Evolutionary conservation across 1,139 yeast species (phyloP), one percentile per base, ranked within the genome.

Genomic region (Meyerozyma athensensis): DNA sequence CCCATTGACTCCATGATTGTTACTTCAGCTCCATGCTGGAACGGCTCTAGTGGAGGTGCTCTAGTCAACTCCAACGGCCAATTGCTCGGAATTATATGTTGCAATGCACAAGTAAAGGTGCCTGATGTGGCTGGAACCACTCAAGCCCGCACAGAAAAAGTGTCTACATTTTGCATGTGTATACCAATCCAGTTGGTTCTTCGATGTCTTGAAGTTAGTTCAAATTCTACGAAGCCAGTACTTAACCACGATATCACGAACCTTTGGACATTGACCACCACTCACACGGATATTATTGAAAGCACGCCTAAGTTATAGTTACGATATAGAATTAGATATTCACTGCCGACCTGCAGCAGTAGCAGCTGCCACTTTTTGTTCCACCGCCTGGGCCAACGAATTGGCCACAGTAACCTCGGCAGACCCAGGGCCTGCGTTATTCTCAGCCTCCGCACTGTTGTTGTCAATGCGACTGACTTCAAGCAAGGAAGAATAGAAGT

Each of bases 21-120:
- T 0, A 64, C 79, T 0, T 72, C 85, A 0, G 72, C 86, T 0
- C 69, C 79, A 8, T 81, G 87, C 55, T 82, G 87, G 86, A 81
- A 81, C 48, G 90, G 90, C 0, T 80, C 87, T 2, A 78, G 85
- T 1, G 90, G 90, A 0, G 90, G 90, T 0, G 86, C 81, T 0
- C 53, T 81, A 3, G 65, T 77, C 39, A 62, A 65, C 38, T 34
- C 42, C 3, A 35, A 47, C 0, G 56, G 62, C 7, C 47, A 50
- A 30, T 56, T 81, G 4, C 51, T 79, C 9, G 86, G 86, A 0
- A 53, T 80, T 26, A 73, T 82, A 62, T 78, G 85, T 26, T 77
- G 85, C 22, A 82, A 82, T 53, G 90, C 73, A 10, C 66, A 65
- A 40, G 62, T 68, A 1, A 51, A 48, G 26, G 39, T 50, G 1